A percentile compares a stretch with the other conserved stretches of the same genome.
phyloP scores from a whole-genome alignment of 768 basidiomycete genomes.

The Tricholoma matsutake region DNA sequence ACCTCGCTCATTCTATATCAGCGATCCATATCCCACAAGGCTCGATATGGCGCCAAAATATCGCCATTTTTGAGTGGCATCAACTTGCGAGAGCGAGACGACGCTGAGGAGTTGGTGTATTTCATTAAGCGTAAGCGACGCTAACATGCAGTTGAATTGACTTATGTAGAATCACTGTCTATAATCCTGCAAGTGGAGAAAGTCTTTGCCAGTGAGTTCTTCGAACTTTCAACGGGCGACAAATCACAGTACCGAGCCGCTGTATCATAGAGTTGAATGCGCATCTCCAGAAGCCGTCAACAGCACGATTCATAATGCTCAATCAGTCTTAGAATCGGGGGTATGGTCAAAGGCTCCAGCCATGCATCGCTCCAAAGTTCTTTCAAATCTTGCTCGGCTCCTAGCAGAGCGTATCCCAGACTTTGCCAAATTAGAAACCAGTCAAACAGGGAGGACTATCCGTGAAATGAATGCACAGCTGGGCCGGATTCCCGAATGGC shows the following conservation, averaged over 20 bases:
- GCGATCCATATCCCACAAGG: constrained; percentile 8
- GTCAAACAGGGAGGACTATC: constrained; percentile 80
- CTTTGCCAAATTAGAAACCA: constrained; percentile 61
- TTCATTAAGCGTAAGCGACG: background rate
- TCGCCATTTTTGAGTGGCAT: background rate
- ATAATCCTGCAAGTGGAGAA: constrained; percentile 69
- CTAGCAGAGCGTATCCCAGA: constrained; percentile 57
- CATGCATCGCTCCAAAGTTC: constrained; percentile 58
- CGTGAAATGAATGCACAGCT: constrained; percentile 84
- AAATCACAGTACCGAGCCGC: background rate
- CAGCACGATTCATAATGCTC: constrained; percentile 49
- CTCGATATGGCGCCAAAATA: constrained; percentile 8
- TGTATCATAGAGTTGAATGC: constrained; percentile 45
- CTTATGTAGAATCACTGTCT: constrained; percentile 44
- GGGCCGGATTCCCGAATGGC: constrained; percentile 78
- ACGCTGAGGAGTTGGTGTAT: constrained; percentile 19
- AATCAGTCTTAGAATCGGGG: constrained; percentile 60
- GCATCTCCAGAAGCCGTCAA: constrained; percentile 52
- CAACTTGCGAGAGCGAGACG: background rate
- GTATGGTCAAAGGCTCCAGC: constrained; percentile 66
- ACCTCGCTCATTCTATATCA: background rate
- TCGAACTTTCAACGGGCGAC: background rate
- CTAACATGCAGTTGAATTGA: background rate
- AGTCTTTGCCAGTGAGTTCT: constrained; percentile 51
- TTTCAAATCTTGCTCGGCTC: constrained; percentile 60